These are phyloP conservation scores for Iris pallida DNA, from an alignment of 116 monocot genomes.

Conservation along the genomic window DNA sequence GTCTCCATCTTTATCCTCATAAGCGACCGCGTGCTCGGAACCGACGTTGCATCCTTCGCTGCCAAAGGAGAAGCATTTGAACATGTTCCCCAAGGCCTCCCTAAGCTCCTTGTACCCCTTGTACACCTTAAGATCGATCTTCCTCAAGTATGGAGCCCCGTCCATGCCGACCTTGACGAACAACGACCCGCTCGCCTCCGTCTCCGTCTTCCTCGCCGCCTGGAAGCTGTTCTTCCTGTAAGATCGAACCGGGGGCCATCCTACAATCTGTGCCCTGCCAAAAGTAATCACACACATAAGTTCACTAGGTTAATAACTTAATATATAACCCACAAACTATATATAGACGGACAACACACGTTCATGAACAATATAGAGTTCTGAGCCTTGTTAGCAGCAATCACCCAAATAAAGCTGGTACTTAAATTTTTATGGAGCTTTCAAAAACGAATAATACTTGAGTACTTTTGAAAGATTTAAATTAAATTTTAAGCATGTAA, in stretches of 20 bases:
- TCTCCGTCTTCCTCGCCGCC: constrained; percentile 5
- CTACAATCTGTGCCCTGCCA: constrained; percentile 18
- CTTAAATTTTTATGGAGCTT: no score
- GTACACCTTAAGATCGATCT: constrained; percentile 24
- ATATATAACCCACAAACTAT: no score
- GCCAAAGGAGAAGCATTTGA: constrained; percentile 25
- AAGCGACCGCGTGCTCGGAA: constrained; percentile 33
- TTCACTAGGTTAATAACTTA: not conserved
- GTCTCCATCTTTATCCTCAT: constrained; percentile 55
- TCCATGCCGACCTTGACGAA: constrained; percentile 25
- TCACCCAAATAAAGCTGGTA: no score
- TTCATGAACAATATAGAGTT: not conserved
- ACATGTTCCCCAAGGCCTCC: constrained; percentile 16
- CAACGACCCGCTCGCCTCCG: not conserved
- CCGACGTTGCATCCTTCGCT: constrained; percentile 12
- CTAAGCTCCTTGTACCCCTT: constrained; percentile 17
- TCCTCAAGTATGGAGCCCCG: constrained; percentile 28
- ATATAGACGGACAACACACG: no score
- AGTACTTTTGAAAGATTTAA: no score
- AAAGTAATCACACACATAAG: not conserved
- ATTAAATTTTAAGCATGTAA: no score
- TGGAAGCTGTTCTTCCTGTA: constrained; percentile 11
- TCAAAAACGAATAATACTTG: no score
- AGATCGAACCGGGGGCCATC: constrained; percentile 21
- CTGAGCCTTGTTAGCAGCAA: no score